Conservation (phyloP, 1,284 basidiomycete genomes). For the Inonotus hispidus region DNA sequence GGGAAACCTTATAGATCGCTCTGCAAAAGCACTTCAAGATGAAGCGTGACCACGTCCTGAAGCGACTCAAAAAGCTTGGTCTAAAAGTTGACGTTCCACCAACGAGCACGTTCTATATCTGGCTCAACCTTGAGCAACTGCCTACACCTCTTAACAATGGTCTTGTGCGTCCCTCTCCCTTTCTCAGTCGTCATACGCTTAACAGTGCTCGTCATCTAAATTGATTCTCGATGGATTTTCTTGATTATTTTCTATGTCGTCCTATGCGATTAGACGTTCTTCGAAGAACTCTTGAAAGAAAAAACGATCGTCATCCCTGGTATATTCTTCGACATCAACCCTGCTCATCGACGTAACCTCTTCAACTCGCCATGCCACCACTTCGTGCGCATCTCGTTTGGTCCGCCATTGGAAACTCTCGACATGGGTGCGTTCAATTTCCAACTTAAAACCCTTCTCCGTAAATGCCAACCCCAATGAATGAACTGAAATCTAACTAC, state of each 20-base stretch:
- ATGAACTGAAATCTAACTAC: background rate
- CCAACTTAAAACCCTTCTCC: too few relatives aligned
- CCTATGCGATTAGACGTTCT: conserved; percentile 92
- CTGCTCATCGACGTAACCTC: conserved; percentile 77
- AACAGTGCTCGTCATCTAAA: too few relatives aligned
- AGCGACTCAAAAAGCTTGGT: conserved; percentile 72
- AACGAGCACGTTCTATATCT: conserved; percentile 83
- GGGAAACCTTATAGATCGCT: conserved; percentile 41
- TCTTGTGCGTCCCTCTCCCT: conserved; percentile 43
- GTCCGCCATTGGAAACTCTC: conserved; percentile 78
- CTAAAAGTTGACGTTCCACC: conserved; percentile 75
- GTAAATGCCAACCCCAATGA: too few relatives aligned
- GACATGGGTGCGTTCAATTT: conserved; percentile 59
- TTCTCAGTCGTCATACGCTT: background rate
- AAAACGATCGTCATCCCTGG: conserved; percentile 86
- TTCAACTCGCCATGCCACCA: conserved; percentile 90
- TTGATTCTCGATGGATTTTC: too few relatives aligned
- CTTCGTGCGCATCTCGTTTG: conserved; percentile 84
- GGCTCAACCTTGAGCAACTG: conserved; percentile 79
- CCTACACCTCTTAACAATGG: conserved; percentile 84
- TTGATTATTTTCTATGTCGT: too few relatives aligned
- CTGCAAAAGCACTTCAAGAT: conserved; percentile 85
- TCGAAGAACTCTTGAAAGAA: conserved; percentile 90
- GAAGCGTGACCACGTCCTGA: conserved; percentile 87
- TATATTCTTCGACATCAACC: conserved; percentile 89